Conservation (phyloP, 352 stramenopile species). For the Phytopythium kandeliae region DNA sequence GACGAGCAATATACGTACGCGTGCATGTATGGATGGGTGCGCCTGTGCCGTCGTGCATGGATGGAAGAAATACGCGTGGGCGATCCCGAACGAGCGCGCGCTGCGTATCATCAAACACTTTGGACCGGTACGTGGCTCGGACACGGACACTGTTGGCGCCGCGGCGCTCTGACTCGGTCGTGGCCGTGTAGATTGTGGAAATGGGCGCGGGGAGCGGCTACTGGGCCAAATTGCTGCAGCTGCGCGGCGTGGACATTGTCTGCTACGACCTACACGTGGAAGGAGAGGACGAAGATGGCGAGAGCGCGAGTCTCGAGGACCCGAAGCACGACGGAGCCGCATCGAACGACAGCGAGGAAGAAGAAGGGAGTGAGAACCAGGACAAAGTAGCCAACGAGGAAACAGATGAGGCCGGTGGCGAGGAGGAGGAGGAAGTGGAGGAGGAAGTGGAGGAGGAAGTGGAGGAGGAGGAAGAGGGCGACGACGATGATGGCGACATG, state of each 20-base stretch:
- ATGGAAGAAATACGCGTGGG: constrained; percentile 88
- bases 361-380: constrained; percentile 8
- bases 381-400: constrained; percentile 10
- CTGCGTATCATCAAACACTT: constrained; percentile 91
- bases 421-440: constrained; percentile 20
- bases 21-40: no score
- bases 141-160: background rate
- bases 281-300: constrained; percentile 34
- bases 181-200: constrained; percentile 73
- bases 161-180: constrained; percentile 1
- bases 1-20: no score
- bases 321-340: background rate
- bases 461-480: constrained; percentile 11
- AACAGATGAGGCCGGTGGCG: constrained; percentile 18
- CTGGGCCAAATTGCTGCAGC: constrained; percentile 75
- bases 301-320: background rate
- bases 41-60: background rate
- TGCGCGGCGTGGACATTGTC: constrained; percentile 75
- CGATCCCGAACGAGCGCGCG: constrained; percentile 84
- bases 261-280: constrained; percentile 84
- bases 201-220: constrained; percentile 90
- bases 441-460: constrained; percentile 10
- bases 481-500: constrained; percentile 51
- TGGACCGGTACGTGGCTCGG: constrained; percentile 38
- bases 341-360: constrained; percentile 10